These are phyloP conservation scores for Mallotus japonicus DNA, from an alignment of 441 rosid genomes.

Conservation along the genomic window DNA sequence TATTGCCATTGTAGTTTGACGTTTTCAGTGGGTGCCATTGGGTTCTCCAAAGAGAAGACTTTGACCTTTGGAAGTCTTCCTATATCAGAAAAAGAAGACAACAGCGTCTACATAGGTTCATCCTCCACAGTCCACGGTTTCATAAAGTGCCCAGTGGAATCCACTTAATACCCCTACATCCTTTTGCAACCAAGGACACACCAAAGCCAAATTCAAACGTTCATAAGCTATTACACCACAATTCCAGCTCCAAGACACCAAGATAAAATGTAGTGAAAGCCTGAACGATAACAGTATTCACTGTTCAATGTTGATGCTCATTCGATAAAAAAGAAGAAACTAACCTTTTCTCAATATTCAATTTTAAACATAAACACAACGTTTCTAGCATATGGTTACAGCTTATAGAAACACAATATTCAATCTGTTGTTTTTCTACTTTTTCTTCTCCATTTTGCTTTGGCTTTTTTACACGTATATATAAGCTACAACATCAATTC, in stretches of 20 bases:
- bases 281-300: background rate
- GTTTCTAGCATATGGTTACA: background rate
- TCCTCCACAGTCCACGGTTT: too few relatives aligned
- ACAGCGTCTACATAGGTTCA: too few relatives aligned
- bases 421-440: background rate
- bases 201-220: too few relatives aligned
- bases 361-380: background rate
- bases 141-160: too few relatives aligned
- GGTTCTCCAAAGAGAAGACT: constrained; percentile 21
- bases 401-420: background rate
- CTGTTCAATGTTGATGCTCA: background rate
- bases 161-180: too few relatives aligned
- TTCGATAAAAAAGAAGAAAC: background rate
- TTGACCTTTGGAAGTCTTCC: constrained; percentile 6
- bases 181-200: too few relatives aligned
- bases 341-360: background rate
- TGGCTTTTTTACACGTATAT: background rate
- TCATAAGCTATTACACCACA: too few relatives aligned
- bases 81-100: too few relatives aligned
- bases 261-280: too few relatives aligned
- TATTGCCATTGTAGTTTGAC: background rate
- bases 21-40: background rate
- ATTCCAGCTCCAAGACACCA: too few relatives aligned
- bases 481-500: background rate
- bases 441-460: background rate